Conservation (phyloP, 2,329 filamentous ascomycete species). For the Tricladium varicosporioides region DNA sequence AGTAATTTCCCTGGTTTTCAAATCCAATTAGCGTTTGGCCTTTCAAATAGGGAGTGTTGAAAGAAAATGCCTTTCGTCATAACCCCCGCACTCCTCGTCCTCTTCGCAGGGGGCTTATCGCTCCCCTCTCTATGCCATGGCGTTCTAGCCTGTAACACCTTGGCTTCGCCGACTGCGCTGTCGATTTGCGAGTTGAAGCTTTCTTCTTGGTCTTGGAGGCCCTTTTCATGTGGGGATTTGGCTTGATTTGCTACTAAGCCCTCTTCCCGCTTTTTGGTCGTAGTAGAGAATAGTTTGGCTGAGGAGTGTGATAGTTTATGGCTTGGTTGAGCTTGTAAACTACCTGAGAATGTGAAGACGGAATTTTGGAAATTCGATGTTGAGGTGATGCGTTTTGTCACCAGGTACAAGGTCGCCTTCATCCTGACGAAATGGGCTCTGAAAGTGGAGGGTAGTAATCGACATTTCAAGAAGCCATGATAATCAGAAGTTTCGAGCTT, state of each 20-base stretch:
- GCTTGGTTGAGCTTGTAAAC: background rate
- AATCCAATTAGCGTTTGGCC: no score
- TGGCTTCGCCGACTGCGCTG: constrained; percentile 40
- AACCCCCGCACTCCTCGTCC: constrained; percentile 44
- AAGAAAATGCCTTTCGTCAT: constrained; percentile 59
- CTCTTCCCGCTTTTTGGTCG: constrained; percentile 10
- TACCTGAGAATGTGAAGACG: background rate
- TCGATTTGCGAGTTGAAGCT: constrained; percentile 37
- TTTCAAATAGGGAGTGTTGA: background rate
- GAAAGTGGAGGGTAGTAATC: background rate
- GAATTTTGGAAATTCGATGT: constrained; percentile 8
- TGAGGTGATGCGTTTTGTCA: constrained; percentile 1
- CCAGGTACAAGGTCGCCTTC: background rate
- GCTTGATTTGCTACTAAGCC: constrained; percentile 8
- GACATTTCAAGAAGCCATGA: no score
- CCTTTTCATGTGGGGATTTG: constrained; percentile 23
- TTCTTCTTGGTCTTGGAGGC: constrained; percentile 34
- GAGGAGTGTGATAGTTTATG: background rate
- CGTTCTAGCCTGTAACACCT: constrained; percentile 55
- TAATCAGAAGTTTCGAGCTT: no score
- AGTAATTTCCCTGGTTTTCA: constrained; percentile 63
- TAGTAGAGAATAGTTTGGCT: background rate
- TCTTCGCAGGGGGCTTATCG: constrained; percentile 52
- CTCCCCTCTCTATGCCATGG: constrained; percentile 67
- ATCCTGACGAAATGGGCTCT: background rate